Percentiles rank a stretch among this genome's conserved stretches.
Conservation (phyloP, 2,329 filamentous ascomycete species). For the Beauveria caledonica region DNA sequence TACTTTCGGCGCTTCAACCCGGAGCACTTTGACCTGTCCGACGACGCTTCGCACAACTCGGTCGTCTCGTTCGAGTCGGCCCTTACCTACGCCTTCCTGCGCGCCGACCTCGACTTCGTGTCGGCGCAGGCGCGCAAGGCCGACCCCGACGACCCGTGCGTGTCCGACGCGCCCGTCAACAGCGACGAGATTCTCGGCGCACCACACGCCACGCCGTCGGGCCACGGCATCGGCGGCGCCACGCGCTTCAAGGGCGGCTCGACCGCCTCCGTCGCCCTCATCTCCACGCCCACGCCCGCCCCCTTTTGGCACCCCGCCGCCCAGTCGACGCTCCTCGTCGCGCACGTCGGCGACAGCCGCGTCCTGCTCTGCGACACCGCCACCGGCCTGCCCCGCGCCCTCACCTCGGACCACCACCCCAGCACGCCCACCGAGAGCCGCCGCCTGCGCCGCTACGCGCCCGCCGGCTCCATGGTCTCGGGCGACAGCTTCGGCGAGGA, state of each 20-base stretch:
- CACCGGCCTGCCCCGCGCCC: conserved; percentile 68
- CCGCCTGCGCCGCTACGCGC: conserved; percentile 74
- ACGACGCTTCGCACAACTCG: conserved; percentile 21
- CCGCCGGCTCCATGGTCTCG: conserved; percentile 70
- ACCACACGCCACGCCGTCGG: conserved; percentile 45
- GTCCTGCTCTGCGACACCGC: conserved; percentile 82
- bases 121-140: conserved; percentile 77
- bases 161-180: conserved; percentile 72
- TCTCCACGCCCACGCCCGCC: conserved; percentile 82
- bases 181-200: conserved; percentile 71
- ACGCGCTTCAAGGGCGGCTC: conserved; percentile 87
- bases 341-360: conserved; percentile 89
- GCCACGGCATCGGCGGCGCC: conserved; percentile 60
- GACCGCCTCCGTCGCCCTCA: conserved; percentile 80
- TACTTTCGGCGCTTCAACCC: conserved; percentile 91
- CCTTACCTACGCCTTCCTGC: conserved; percentile 85
- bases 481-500: conserved; percentile 92
- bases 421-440: conserved; percentile 76
- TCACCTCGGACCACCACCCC: conserved; percentile 90
- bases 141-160: conserved; percentile 61
- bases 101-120: conserved; percentile 90
- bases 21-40: conserved; percentile 54
- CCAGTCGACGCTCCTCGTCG: conserved; percentile 73
- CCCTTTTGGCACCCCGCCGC: conserved; percentile 94
- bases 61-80: conserved; percentile 64